Evolutionary conservation across 441 rosid species (phyloP).

Genomic region (Lagerstroemia fauriei): DNA sequence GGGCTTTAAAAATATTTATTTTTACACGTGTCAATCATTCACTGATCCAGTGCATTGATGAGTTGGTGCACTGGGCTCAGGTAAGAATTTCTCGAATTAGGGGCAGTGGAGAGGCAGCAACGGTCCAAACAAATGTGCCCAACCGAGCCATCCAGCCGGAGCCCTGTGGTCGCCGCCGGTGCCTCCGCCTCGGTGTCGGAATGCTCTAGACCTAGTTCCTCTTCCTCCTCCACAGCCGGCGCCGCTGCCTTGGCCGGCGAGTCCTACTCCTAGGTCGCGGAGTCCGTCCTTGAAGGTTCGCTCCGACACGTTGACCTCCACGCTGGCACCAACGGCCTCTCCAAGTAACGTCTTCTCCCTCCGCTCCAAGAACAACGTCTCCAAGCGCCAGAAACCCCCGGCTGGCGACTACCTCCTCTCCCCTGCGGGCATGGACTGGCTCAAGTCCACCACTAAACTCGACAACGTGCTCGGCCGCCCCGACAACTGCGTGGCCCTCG

Average conservation of each 20-base stretch:
- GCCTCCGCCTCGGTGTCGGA: constrained; percentile 26
- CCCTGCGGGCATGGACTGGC: constrained; percentile 91
- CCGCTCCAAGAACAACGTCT: constrained; percentile 58
- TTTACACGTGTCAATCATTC: too few relatives aligned
- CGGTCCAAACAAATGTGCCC: constrained; percentile 38
- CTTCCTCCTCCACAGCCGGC: constrained; percentile 17
- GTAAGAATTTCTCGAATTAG: too few relatives aligned
- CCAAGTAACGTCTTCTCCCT: constrained; percentile 73
- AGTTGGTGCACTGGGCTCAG: too few relatives aligned
- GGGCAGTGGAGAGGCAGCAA: neutral
- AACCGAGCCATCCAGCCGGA: constrained; percentile 42
- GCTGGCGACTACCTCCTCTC: constrained; percentile 71
- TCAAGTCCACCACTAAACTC: constrained; percentile 54
- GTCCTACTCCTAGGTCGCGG: constrained; percentile 60
- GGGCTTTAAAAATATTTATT: too few relatives aligned
- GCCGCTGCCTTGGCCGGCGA: neutral
- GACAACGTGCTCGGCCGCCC: constrained; percentile 68
- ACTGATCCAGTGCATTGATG: too few relatives aligned
- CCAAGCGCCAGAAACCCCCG: constrained; percentile 61
- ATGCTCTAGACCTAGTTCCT: constrained; percentile 32
- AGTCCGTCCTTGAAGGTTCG: constrained; percentile 62
- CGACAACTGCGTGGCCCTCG: constrained; percentile 70
- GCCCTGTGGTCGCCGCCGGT: constrained; percentile 20
- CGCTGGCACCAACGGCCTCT: constrained; percentile 63
- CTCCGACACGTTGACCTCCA: constrained; percentile 62